Conservation (phyloP, 129 eudicot species). For the Glebionis coronaria region DNA sequence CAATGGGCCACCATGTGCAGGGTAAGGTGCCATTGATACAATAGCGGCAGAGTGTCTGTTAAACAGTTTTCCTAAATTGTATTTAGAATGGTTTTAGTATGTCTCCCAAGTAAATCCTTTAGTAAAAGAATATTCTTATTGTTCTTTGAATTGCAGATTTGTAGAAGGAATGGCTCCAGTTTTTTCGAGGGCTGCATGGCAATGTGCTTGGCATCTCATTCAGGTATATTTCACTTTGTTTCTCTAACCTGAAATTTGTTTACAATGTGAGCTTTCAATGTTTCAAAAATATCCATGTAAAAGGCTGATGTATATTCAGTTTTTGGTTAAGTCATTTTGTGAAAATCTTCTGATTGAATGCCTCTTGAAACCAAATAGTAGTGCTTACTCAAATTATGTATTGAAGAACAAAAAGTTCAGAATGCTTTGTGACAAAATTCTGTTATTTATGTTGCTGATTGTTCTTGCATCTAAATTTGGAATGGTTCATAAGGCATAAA, state of each 20-base stretch:
- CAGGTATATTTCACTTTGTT: constrained; percentile 46
- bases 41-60: neutral
- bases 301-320: no score
- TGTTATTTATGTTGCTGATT: no score
- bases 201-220: constrained; percentile 96
- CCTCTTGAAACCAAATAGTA: no score
- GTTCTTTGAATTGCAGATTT: constrained; percentile 52
- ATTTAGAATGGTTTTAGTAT: no score
- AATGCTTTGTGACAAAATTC: no score
- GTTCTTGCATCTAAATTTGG: no score
- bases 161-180: constrained; percentile 99
- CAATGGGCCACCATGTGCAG: constrained; percentile 96
- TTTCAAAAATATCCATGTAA: no score
- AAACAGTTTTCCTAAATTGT: neutral
- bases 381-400: no score
- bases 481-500: neutral
- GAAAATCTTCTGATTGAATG: no score
- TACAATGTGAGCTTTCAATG: no score
- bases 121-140: neutral
- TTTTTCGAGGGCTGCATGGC: constrained; percentile 97
- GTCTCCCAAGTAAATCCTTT: neutral
- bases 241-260: neutral
- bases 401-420: no score
- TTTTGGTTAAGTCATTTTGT: no score
- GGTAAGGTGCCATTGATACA: constrained; percentile 42